Percentiles rank a stretch among this genome's conserved stretches.
These are phyloP conservation scores for Pichia inconspicua DNA, from an alignment of 1,139 yeast genomes.

Conservation along the genomic window DNA sequence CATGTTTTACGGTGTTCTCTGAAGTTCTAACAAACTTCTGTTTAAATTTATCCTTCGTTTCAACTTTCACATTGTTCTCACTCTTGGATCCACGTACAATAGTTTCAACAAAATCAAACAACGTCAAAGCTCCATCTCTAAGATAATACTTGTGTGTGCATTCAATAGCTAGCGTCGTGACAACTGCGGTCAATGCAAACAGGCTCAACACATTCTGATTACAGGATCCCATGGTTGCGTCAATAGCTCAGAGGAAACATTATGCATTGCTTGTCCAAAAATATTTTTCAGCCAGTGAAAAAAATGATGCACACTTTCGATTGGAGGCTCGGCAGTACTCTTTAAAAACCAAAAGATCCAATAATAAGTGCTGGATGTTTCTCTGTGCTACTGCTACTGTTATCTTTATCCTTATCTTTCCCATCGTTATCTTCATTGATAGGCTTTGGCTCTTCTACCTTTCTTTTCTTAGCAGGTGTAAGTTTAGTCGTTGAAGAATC, in stretches of 20 bases:
- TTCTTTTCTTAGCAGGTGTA: neutral
- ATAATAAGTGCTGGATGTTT: conserved; percentile 6
- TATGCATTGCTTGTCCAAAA: neutral
- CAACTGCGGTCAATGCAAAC: conserved; percentile 8
- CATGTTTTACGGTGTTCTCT: conserved; percentile 13
- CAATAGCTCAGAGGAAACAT: neutral
- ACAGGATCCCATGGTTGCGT: conserved; percentile 3
- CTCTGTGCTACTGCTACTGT: neutral
- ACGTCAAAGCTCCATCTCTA: conserved; percentile 5
- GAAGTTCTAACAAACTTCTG: conserved; percentile 7
- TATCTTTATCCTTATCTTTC: neutral
- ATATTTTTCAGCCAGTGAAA: neutral
- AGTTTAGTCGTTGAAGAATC: neutral
- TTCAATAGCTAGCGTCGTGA: conserved; percentile 12
- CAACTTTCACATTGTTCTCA: conserved; percentile 1
- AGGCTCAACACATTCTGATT: neutral
- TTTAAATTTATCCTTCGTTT: neutral
- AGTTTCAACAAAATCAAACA: conserved; percentile 11
- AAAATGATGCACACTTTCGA: too few species aligned
- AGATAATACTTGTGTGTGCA: conserved; percentile 9
- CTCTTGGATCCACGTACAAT: neutral
- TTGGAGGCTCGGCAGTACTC: neutral
- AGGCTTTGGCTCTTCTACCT: neutral
- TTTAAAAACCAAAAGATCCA: conserved; percentile 13
- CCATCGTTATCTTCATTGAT: neutral